Evolutionary conservation across 1,284 basidiomycete species (phyloP).

Genomic region (Moesziomyces sp.): DNA sequence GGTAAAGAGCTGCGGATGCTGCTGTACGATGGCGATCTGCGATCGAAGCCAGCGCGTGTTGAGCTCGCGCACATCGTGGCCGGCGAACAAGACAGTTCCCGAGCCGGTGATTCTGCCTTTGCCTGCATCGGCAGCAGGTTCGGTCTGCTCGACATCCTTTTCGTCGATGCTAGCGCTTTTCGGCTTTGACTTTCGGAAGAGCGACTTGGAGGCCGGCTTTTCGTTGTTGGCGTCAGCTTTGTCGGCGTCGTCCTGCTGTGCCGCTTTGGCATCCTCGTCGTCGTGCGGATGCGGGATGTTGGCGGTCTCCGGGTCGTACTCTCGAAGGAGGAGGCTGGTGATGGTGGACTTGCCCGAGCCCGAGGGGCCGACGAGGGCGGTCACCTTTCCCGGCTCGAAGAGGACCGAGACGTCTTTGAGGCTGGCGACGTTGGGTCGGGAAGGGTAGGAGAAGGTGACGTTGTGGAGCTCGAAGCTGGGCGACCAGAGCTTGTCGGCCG

Average conservation of each 20-base stretch:
- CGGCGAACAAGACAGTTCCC: conserved; percentile 63
- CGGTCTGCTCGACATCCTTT: conserved; percentile 25
- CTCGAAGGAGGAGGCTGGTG: conserved; percentile 68
- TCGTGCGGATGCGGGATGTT: conserved; percentile 50
- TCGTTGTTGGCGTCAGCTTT: conserved; percentile 1
- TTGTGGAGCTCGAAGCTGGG: conserved; percentile 55
- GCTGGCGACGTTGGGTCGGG: conserved; percentile 53
- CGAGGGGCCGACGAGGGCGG: conserved; percentile 67
- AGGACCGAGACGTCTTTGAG: conserved; percentile 54
- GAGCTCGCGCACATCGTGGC: conserved; percentile 65
- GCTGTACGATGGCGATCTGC: conserved; percentile 69
- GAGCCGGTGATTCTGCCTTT: conserved; percentile 41
- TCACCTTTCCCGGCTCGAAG: conserved; percentile 61
- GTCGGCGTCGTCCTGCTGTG: conserved; percentile 9
- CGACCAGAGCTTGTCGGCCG: conserved; percentile 21
- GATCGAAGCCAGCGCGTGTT: conserved; percentile 69
- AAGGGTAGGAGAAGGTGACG: conserved; percentile 64
- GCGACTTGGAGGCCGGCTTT: conserved; percentile 10
- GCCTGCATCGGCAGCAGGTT: conserved; percentile 14
- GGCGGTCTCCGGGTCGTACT: conserved; percentile 69
- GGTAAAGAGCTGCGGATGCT: conserved; percentile 68
- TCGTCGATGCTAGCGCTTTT: conserved; percentile 5
- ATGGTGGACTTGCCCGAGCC: conserved; percentile 69
- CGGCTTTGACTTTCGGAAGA: conserved; percentile 11
- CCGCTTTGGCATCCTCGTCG: conserved; percentile 18